A percentile compares a stretch with the other conserved stretches of the same genome.
Conservation (phyloP, 495 filamentous ascomycete genomes). For the Hyaloscypha finlandica region DNA sequence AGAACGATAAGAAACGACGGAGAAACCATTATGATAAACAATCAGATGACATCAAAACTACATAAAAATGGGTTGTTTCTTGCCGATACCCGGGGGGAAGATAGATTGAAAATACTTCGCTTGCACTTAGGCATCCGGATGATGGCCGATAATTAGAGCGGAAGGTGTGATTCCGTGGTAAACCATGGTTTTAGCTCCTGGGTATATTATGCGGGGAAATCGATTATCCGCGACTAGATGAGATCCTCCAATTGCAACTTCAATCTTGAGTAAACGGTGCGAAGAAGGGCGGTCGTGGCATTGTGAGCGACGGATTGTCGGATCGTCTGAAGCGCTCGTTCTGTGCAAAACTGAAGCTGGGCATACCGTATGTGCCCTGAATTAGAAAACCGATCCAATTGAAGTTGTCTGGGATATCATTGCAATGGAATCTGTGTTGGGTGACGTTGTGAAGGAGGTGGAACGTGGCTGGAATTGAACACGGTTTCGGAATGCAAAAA, state of each 20-base stretch:
- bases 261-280: not conserved
- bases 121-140: conserved; percentile 12
- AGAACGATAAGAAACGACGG: conserved; percentile 1
- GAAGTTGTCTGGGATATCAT: not conserved
- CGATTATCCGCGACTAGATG: conserved; percentile 7
- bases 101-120: conserved; percentile 16
- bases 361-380: not conserved
- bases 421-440: not conserved
- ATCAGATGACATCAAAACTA: not conserved
- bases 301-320: not conserved
- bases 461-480: not conserved
- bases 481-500: not conserved
- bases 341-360: conserved; percentile 7
- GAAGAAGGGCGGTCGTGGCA: not conserved
- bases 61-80: not conserved
- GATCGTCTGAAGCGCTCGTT: conserved; percentile 3
- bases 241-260: not conserved
- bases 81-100: not conserved
- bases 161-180: conserved; percentile 12
- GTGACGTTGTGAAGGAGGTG: not conserved
- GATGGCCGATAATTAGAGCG: not conserved
- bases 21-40: conserved; percentile 9
- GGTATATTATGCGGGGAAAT: conserved; percentile 13
- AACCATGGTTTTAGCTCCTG: conserved; percentile 4
- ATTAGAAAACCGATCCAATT: not conserved